Evolutionary conservation across 257 asterid genomes (phyloP).

Genomic region (Avicennia marina): DNA sequence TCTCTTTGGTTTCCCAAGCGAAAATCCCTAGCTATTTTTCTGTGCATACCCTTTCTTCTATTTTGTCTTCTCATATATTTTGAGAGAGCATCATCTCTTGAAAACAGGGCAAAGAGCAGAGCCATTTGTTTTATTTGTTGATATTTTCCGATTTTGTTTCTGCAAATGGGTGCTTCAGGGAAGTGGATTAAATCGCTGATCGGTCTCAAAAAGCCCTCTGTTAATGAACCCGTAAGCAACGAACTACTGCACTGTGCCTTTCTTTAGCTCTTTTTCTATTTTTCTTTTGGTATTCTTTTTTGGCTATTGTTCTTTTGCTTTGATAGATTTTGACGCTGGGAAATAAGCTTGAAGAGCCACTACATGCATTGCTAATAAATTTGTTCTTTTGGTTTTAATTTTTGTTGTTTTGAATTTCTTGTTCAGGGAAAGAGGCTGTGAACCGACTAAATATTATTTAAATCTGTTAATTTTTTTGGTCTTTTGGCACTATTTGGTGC

Average conservation of each 20-base stretch:
- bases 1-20: conserved; percentile 1
- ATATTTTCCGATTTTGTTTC: neutral
- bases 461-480: too few species aligned
- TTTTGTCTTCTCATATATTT: conserved; percentile 21
- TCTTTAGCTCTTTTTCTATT: too few species aligned
- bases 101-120: neutral
- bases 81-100: conserved; percentile 20
- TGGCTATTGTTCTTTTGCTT: too few species aligned
- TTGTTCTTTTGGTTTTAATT: too few species aligned
- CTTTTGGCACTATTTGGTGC: neutral
- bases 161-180: conserved; percentile 76
- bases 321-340: neutral
- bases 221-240: conserved; percentile 45
- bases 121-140: conserved; percentile 4
- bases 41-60: conserved; percentile 11
- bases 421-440: too few species aligned
- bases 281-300: too few species aligned
- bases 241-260: too few species aligned
- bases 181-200: conserved; percentile 87
- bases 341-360: too few species aligned
- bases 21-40: neutral
- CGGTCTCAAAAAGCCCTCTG: conserved; percentile 44
- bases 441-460: too few species aligned
- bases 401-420: too few species aligned
- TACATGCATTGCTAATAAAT: too few species aligned